These are phyloP conservation scores for Ophiocordyceps camponoti-saundersi DNA, from an alignment of 2,329 filamentous ascomycete species.

Conservation along the genomic window DNA sequence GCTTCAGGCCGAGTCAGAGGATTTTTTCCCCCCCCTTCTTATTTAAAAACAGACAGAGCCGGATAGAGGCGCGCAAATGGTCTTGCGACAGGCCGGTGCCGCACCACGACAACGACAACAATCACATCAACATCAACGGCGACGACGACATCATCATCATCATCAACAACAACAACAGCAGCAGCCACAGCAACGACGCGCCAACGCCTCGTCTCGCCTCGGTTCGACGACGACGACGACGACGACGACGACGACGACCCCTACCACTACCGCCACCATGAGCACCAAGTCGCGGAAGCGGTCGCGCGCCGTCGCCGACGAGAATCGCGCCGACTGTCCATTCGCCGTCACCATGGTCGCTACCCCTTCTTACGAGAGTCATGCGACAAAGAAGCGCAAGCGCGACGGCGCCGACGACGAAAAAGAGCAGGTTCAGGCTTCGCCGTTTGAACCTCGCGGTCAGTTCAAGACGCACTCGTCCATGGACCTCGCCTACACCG, in stretches of 20 bases:
- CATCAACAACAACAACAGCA: too few relatives aligned
- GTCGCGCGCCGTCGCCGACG: constrained; percentile 28
- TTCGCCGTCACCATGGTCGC: constrained; percentile 23
- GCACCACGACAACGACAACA: not conserved
- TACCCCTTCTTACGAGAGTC: constrained; percentile 15
- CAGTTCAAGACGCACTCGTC: constrained; percentile 35
- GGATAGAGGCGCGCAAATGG: not conserved
- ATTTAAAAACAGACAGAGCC: not conserved
- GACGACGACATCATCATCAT: too few relatives aligned
- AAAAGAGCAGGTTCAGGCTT: constrained; percentile 30
- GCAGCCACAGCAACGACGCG: not conserved
- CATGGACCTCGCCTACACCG: constrained; percentile 37
- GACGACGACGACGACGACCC: not conserved
- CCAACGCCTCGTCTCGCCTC: not conserved
- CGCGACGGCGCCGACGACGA: constrained; percentile 27
- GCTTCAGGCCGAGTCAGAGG: too few relatives aligned
- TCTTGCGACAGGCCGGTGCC: not conserved
- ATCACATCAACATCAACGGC: too few relatives aligned
- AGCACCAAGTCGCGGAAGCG: constrained; percentile 28
- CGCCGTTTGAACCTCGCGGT: constrained; percentile 35
- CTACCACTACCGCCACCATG: constrained; percentile 4
- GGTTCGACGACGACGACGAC: too few relatives aligned
- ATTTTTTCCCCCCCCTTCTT: too few relatives aligned
- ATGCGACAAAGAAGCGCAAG: constrained; percentile 29
- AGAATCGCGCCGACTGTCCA: constrained; percentile 38